Evolutionary conservation across 257 asterid genomes (phyloP), one percentile per base, ranked within the genome.

Genomic region (Buddleja alternifolia): DNA sequence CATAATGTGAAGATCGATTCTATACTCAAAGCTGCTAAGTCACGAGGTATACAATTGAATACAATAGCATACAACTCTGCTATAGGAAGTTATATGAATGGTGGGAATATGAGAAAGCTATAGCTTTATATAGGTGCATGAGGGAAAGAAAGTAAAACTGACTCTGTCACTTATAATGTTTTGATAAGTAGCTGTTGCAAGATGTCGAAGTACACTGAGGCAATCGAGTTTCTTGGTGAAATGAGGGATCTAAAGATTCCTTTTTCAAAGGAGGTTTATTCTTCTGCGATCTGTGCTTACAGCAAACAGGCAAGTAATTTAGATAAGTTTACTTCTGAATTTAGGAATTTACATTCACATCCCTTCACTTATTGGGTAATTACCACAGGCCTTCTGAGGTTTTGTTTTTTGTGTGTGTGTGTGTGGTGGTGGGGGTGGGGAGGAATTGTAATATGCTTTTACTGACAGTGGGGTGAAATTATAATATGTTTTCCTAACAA

Each of bases 111-210:
- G 93, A 87, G 42, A 80, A 84, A 74, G 97, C 93, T 61, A 62
- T 87, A 60, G 47, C 51, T 63, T 74, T 90, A 61, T 89, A 85
- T 70, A 67, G 82, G 74, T 25, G 48, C 32, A 90, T 93, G 99
- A 87, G 76, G 83, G 73, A 76, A 81, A 83, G 82, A 90, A 80
- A 66, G 87, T 89, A 83, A 70, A 76, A 90, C 92, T 4, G 99
- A 93, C 81, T 76, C 90, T 56, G 95, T 90, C 73, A 89, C 99
- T 12, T 93, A 67, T 76, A 90, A 75, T 77, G 80, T 90, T 72
- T 73, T 93, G 84, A 90, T 93, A 66, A 91, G 93, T 78, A 96
- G 97, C 24, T 84, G 90, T 60, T 93, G 96, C 88, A 89, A 90
- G 86, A 84, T 87, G 92, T 93, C 96, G 14, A 90, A 79, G 76